Conservation (phyloP, 768 basidiomycete species). For the Strobilomyces confusus region DNA sequence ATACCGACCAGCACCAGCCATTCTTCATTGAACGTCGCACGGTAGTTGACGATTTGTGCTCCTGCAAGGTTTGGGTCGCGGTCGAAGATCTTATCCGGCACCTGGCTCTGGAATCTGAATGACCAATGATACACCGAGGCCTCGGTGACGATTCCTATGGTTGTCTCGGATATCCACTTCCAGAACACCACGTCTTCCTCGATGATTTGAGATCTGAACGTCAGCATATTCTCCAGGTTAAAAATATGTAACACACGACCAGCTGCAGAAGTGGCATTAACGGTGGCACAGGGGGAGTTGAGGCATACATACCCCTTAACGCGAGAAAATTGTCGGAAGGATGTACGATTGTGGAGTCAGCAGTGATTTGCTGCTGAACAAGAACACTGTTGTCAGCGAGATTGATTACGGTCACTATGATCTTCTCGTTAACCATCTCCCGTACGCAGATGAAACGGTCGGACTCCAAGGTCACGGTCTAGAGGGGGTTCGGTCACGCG, state of each 20-base stretch:
- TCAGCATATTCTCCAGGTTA: conserved; percentile 96
- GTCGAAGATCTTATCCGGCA: conserved; percentile 92
- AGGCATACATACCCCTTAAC: conserved; percentile 61
- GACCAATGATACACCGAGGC: conserved; percentile 92
- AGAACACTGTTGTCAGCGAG: conserved; percentile 96
- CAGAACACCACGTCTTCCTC: conserved; percentile 95
- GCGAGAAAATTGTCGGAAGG: conserved; percentile 95
- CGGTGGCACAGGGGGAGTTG: not conserved
- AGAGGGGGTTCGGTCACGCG: conserved; percentile 5
- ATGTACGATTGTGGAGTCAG: conserved; percentile 99
- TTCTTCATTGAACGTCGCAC: conserved; percentile 86
- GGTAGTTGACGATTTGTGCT: conserved; percentile 98
- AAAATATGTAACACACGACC: conserved; percentile 94
- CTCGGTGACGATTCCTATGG: conserved; percentile 95
- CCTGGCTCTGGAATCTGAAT: conserved; percentile 63
- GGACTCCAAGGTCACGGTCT: conserved; percentile 94
- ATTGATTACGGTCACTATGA: conserved; percentile 99
- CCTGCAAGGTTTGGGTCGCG: conserved; percentile 91
- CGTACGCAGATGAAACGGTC: conserved; percentile 98
- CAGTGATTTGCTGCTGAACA: conserved; percentile 82
- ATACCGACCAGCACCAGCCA: conserved; percentile 98
- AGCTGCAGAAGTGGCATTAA: conserved; percentile 45
- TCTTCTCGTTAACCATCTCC: conserved; percentile 91
- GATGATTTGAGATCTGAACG: conserved; percentile 93
- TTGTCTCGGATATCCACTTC: conserved; percentile 94